These are phyloP conservation scores for Trichoderma pleuroti DNA, from an alignment of 2,329 filamentous ascomycete genomes.

Conservation along the genomic window DNA sequence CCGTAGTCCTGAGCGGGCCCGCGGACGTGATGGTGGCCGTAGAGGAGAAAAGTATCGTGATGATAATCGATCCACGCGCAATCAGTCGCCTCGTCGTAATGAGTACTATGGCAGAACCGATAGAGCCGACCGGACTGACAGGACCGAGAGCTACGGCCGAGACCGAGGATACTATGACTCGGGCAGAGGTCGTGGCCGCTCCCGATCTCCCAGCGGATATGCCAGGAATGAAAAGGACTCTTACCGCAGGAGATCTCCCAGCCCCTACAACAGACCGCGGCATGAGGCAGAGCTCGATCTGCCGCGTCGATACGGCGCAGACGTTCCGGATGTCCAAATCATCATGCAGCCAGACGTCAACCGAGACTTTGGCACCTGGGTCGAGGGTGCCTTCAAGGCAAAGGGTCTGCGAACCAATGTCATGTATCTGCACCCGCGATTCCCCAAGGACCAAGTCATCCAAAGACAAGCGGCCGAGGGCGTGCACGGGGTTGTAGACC, in stretches of 20 bases:
- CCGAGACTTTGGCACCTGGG: slow-evolving; percentile 76
- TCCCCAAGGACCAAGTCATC: slow-evolving; percentile 75
- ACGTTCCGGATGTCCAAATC: slow-evolving; percentile 87
- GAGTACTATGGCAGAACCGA: slow-evolving; percentile 53
- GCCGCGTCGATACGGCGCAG: slow-evolving; percentile 65
- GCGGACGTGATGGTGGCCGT: slow-evolving; percentile 41
- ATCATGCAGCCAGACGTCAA: slow-evolving; percentile 75
- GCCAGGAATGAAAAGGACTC: slow-evolving; percentile 44
- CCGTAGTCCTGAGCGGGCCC: slow-evolving; percentile 58
- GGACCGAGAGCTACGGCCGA: slow-evolving; percentile 43
- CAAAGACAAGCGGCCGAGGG: slow-evolving; percentile 84
- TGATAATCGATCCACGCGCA: slow-evolving; percentile 60
- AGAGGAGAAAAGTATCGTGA: slow-evolving; percentile 52
- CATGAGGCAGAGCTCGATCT: slow-evolving; percentile 62
- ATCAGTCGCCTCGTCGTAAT: slow-evolving; percentile 54
- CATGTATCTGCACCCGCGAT: slow-evolving; percentile 72
- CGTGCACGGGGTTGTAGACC: slow-evolving; percentile 76
- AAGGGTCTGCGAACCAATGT: slow-evolving; percentile 73
- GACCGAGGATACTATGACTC: slow-evolving; percentile 43
- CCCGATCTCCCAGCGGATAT: slow-evolving; percentile 58
- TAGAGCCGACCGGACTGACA: slow-evolving; percentile 46
- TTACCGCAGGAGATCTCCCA: slow-evolving; percentile 68
- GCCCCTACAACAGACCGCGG: slow-evolving; percentile 53
- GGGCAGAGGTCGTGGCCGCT: slow-evolving; percentile 55
- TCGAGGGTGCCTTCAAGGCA: slow-evolving; percentile 70